Evolutionary conservation across 2,329 filamentous ascomycete species (phyloP).

Genomic region (Chalaropsis thielavioides): DNA sequence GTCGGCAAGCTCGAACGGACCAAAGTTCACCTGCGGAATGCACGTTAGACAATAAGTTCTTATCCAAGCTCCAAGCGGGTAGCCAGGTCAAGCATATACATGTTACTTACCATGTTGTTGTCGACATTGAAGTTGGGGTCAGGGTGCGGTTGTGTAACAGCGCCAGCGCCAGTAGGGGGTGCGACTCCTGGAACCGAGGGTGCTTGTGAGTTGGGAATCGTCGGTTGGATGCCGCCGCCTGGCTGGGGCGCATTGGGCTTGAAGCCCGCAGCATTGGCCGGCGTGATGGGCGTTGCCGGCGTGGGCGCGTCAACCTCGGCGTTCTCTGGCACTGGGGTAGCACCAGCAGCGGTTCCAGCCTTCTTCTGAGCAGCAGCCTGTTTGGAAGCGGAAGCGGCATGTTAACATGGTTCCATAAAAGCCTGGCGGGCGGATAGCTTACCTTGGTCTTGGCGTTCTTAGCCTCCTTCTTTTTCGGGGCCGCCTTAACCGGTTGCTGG

Average conservation of each 20-base stretch:
- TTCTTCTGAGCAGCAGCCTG: slow-evolving; percentile 48
- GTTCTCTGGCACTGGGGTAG: slow-evolving; percentile 44
- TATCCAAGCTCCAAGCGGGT: not conserved
- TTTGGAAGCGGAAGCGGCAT: slow-evolving; percentile 17
- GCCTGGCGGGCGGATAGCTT: slow-evolving; percentile 23
- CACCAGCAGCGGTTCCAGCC: slow-evolving; percentile 37
- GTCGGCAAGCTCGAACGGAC: slow-evolving; percentile 40
- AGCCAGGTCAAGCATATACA: not conserved
- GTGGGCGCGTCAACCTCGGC: slow-evolving; percentile 44
- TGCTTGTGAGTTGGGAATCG: slow-evolving; percentile 22
- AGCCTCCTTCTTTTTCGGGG: slow-evolving; percentile 62
- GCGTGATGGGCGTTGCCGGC: slow-evolving; percentile 50
- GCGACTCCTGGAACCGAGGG: slow-evolving; percentile 25
- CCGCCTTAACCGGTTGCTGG: slow-evolving; percentile 55
- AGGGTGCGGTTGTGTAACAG: slow-evolving; percentile 31
- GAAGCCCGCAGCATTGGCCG: slow-evolving; percentile 39
- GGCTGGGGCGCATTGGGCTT: slow-evolving; percentile 28
- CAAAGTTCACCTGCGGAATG: slow-evolving; percentile 30
- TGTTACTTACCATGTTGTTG: slow-evolving; percentile 12
- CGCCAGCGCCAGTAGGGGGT: slow-evolving; percentile 30
- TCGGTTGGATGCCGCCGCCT: slow-evolving; percentile 2
- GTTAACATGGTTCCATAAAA: slow-evolving; percentile 14
- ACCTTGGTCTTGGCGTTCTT: slow-evolving; percentile 56
- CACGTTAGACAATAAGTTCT: not conserved
- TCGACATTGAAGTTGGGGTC: slow-evolving; percentile 27